Evolutionary conservation across 2,329 filamentous ascomycete genomes (phyloP).

Genomic region (Malbranchea cinnamomea): DNA sequence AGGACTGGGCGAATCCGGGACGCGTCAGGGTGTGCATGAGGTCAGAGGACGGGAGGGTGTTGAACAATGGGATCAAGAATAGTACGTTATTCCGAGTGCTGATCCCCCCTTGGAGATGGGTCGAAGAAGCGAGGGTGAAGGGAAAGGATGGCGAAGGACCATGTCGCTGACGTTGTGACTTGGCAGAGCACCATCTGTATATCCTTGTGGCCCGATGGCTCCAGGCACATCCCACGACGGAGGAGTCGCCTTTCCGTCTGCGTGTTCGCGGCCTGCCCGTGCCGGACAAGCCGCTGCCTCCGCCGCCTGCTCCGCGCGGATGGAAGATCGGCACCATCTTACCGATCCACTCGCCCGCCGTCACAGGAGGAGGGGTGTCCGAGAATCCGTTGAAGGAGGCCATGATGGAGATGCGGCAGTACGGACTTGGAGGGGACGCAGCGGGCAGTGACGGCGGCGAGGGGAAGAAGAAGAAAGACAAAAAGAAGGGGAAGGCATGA

Average conservation of each 20-base stretch:
- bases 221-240: slow-evolving; percentile 60
- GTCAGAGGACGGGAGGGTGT: slow-evolving; percentile 34
- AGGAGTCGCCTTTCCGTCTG: slow-evolving; percentile 53
- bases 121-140: too few relatives aligned
- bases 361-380: slow-evolving; percentile 83
- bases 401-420: slow-evolving; percentile 74
- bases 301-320: slow-evolving; percentile 63
- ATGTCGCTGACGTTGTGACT: too few relatives aligned
- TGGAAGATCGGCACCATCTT: slow-evolving; percentile 82
- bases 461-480: slow-evolving; percentile 33
- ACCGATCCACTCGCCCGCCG: slow-evolving; percentile 73
- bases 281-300: slow-evolving; percentile 51
- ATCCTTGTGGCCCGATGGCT: slow-evolving; percentile 65
- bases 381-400: slow-evolving; percentile 95
- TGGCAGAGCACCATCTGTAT: slow-evolving; percentile 69
- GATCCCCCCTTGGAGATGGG: too few relatives aligned
- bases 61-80: slow-evolving; percentile 44
- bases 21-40: slow-evolving; percentile 65
- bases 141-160: too few relatives aligned
- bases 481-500: slow-evolving; percentile 33
- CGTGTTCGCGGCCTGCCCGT: slow-evolving; percentile 59
- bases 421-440: slow-evolving; percentile 29
- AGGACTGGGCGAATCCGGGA: slow-evolving; percentile 95
- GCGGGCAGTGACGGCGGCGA: slow-evolving; percentile 32
- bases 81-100: slow-evolving; percentile 39